These are phyloP conservation scores for Lavandula angustifolia DNA, from an alignment of 257 asterid species.

Conservation along the genomic window DNA sequence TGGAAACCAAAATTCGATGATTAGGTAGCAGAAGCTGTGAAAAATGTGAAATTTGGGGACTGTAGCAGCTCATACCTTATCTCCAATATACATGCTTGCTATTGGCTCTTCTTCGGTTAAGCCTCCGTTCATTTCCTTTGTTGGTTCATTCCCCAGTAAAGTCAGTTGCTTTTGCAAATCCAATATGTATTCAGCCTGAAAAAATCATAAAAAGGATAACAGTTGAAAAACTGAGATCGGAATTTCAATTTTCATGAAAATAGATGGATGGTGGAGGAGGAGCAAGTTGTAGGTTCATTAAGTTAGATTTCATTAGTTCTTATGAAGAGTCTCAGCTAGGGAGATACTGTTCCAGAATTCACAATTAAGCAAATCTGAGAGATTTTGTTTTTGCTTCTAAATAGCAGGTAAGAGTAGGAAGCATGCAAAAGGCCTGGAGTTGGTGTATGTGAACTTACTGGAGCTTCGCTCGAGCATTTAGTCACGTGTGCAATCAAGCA, in stretches of 20 bases:
- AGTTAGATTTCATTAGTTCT: constrained; percentile 12
- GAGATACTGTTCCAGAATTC: neutral
- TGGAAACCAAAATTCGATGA: constrained; percentile 11
- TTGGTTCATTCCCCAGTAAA: constrained; percentile 70
- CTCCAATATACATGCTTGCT: constrained; percentile 65
- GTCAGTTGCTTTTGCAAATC: constrained; percentile 94
- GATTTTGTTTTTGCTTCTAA: constrained; percentile 15
- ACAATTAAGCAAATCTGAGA: constrained; percentile 5
- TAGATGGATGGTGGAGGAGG: neutral
- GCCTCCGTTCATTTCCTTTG: constrained; percentile 65
- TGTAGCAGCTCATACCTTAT: constrained; percentile 61
- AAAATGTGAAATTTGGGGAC: constrained; percentile 3
- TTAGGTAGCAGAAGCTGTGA: constrained; percentile 10
- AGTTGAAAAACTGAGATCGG: neutral
- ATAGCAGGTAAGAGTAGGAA: constrained; percentile 16
- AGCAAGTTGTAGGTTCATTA: neutral
- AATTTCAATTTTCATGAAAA: neutral
- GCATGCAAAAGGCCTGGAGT: constrained; percentile 24
- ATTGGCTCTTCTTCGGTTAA: constrained; percentile 72
- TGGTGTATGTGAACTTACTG: constrained; percentile 56
- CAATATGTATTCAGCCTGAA: constrained; percentile 78
- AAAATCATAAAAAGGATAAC: constrained; percentile 8
- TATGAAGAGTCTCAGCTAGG: constrained; percentile 5
- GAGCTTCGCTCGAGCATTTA: constrained; percentile 75
- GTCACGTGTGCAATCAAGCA: constrained; percentile 95